Conservation (phyloP, 805 yeast genomes). For the Candida corydali region DNA sequence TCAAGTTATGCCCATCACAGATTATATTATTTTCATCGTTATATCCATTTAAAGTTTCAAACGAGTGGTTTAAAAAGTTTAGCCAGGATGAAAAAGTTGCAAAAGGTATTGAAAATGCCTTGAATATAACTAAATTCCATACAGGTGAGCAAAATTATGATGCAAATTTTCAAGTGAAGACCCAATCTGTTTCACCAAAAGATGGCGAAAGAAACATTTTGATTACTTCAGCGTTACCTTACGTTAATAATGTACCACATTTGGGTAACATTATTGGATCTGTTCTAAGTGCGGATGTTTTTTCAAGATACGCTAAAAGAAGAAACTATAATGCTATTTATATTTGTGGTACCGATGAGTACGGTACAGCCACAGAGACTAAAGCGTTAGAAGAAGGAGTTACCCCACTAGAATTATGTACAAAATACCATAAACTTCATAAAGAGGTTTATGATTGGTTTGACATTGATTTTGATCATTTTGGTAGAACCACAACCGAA, state of each 20-base stretch:
- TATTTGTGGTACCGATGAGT: slow-evolving; percentile 97
- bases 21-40: slow-evolving; percentile 57
- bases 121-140: slow-evolving; percentile 38
- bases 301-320: slow-evolving; percentile 82
- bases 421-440: slow-evolving; percentile 84
- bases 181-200: slow-evolving; percentile 49
- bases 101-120: slow-evolving; percentile 45
- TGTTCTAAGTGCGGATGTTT: slow-evolving; percentile 91
- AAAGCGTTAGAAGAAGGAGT: slow-evolving; percentile 93
- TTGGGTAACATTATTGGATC: slow-evolving; percentile 96
- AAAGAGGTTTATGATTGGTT: slow-evolving; percentile 94
- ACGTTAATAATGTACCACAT: slow-evolving; percentile 98
- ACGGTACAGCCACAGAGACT: slow-evolving; percentile 99
- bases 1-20: slow-evolving; percentile 44
- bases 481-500: slow-evolving; percentile 93
- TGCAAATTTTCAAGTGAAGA: slow-evolving; percentile 28
- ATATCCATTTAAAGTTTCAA: slow-evolving; percentile 37
- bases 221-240: slow-evolving; percentile 95
- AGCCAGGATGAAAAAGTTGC: slow-evolving; percentile 34
- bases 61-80: slow-evolving; percentile 42
- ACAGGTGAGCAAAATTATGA: slow-evolving; percentile 36
- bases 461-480: slow-evolving; percentile 87
- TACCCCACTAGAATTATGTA: slow-evolving; percentile 85
- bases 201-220: slow-evolving; percentile 73
- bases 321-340: slow-evolving; percentile 84